Evolutionary conservation across 257 asterid genomes (phyloP).

Genomic region (Solanum pennellii): DNA sequence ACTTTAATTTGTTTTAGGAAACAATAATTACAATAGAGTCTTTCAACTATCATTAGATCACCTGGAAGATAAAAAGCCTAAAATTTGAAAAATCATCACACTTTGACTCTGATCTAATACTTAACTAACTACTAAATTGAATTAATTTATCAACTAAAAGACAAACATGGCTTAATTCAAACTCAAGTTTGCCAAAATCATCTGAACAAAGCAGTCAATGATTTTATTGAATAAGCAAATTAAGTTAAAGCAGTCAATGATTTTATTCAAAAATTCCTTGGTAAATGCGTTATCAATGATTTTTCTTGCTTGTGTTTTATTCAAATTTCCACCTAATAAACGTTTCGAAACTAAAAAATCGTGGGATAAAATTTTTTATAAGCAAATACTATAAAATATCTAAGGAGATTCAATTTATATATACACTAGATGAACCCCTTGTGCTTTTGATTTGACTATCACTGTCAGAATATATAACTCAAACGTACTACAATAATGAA

Average conservation of each 20-base stretch:
- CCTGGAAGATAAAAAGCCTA: background rate
- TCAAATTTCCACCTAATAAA: background rate
- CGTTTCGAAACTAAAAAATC: background rate
- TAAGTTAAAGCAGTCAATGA: background rate
- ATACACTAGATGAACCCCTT: background rate
- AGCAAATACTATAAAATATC: background rate
- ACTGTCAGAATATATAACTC: background rate
- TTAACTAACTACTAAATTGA: background rate
- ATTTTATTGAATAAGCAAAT: background rate
- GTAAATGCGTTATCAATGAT: background rate
- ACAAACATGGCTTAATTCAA: background rate
- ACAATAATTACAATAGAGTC: background rate
- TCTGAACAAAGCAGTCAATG: background rate
- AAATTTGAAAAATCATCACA: background rate
- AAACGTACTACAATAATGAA: background rate
- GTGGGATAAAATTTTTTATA: background rate
- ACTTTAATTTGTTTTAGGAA: background rate
- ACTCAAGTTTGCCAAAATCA: background rate
- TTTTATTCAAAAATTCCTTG: background rate
- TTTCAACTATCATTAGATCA: background rate
- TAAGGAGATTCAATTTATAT: background rate
- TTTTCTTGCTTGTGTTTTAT: background rate
- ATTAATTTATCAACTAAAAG: background rate
- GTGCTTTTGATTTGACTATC: background rate
- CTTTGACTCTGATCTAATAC: background rate